phyloP scores from a whole-genome alignment of 2,329 filamentous ascomycete species.

The Colletotrichum horii region DNA sequence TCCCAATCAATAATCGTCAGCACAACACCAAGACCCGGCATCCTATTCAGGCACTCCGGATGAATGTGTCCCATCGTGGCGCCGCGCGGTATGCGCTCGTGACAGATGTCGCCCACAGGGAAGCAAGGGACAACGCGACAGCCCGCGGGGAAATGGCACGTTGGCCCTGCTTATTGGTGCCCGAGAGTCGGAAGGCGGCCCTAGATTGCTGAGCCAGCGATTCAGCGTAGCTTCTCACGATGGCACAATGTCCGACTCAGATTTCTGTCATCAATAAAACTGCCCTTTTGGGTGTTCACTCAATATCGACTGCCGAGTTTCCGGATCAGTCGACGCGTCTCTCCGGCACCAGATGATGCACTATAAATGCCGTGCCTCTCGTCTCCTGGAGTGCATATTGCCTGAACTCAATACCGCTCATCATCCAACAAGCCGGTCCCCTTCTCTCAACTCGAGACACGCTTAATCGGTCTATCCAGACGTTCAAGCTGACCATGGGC shows the following conservation, averaged over 20 bases:
- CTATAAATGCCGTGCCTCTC: conserved; percentile 14
- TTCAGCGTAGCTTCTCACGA: neutral
- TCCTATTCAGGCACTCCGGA: conserved; percentile 17
- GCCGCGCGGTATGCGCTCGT: neutral
- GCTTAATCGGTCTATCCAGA: neutral
- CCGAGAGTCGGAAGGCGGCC: neutral
- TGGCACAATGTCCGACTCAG: neutral
- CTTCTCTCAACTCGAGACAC: neutral
- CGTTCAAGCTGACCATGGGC: neutral
- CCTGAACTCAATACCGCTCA: conserved; percentile 6
- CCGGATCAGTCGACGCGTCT: neutral
- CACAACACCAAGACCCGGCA: neutral
- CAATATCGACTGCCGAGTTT: neutral
- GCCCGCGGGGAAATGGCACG: neutral
- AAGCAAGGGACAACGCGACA: neutral
- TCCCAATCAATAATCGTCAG: neutral
- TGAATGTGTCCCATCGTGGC: conserved; percentile 12
- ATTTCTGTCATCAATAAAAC: neutral
- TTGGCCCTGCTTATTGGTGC: neutral
- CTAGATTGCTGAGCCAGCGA: neutral
- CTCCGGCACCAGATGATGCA: neutral
- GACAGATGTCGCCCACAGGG: neutral
- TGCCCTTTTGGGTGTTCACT: neutral
- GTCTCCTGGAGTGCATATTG: neutral
- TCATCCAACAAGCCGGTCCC: neutral